Base-by-base conservation (phyloP, 306 rosid species). In the Vigna trinervia region DNA sequence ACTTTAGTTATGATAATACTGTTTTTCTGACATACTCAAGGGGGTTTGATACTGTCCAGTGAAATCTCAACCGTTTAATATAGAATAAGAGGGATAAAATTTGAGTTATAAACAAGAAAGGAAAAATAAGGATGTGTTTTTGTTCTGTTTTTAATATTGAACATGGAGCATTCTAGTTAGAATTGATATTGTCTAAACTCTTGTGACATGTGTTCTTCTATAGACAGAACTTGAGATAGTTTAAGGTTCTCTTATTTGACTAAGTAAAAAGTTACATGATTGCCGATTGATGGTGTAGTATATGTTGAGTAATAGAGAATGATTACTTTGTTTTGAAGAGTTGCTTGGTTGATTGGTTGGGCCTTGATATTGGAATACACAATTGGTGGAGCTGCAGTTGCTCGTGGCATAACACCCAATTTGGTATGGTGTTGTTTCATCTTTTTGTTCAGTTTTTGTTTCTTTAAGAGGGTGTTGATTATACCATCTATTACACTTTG, bases 311-410 rank as follows among this genome's bases (percentile, higher is more conserved):
- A 9, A 54, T 26, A 39, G 26, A 48, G 47, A 63, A 7, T 67
- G 43, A 6, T 50, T 61, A 38, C 23, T 74, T 47, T 84, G 47
- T 71, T 66, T 63, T 76, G 43, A 83, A 94, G 98, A 9, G 93
- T 86, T 79, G 98, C 97, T 79, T 95, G 98, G 98, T 77, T 95
- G 87, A 67, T 95, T 53, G 98, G 98, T 53, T 95, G 98, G 98
- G 95, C 92, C 66, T 78, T 95, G 84, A 85, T 95, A 60, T 87
- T 95, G 73, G 98, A 95, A 82, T 95, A 95, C 72, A 90, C 92
- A 38, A 86, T 95, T 53, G 91, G 98, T 28, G 96, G 92, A 32
- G 78, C 98, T 43, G 87, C 97, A 51, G 98, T 95, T 86, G 96
- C 98, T 43, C 96, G 98, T 43, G 97, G 98, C 85, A 89, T 95